A percentile compares a stretch with the other conserved stretches of the same genome.
Conservation (phyloP, 768 basidiomycete genomes). For the Tephrocybe sp. region DNA sequence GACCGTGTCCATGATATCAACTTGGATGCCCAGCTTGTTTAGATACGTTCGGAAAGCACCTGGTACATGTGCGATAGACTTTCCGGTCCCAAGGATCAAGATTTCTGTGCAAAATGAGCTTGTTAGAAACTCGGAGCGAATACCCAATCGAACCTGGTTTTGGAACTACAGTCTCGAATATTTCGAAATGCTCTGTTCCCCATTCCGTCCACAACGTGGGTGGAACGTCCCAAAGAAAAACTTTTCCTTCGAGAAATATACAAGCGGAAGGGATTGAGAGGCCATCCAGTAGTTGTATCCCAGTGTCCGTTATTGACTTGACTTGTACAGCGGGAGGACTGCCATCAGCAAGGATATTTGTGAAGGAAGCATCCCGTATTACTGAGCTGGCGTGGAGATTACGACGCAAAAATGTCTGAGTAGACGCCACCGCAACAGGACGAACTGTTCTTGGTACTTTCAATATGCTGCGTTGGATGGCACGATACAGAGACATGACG, state of each 20-base stretch:
- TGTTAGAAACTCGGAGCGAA: background rate
- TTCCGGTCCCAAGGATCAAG: slow-evolving; percentile 85
- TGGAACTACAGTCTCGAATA: slow-evolving; percentile 81
- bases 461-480: slow-evolving; percentile 7
- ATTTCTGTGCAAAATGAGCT: slow-evolving; percentile 58
- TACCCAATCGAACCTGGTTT: slow-evolving; percentile 67
- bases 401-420: slow-evolving; percentile 2
- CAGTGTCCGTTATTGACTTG: slow-evolving; percentile 56
- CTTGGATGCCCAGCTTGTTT: slow-evolving; percentile 74
- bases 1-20: slow-evolving; percentile 89
- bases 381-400: slow-evolving; percentile 17
- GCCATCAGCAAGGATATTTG: slow-evolving; percentile 73
- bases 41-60: slow-evolving; percentile 62
- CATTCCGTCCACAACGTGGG: slow-evolving; percentile 62
- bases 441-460: background rate
- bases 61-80: slow-evolving; percentile 66
- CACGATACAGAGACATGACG: slow-evolving; percentile 12
- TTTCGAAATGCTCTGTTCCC: slow-evolving; percentile 67
- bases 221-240: slow-evolving; percentile 89
- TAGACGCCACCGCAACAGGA: background rate
- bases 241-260: slow-evolving; percentile 82
- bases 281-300: slow-evolving; percentile 75
- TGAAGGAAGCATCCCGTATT: slow-evolving; percentile 40
- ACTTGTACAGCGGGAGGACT: slow-evolving; percentile 71
- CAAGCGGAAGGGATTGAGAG: slow-evolving; percentile 73